Evolutionary conservation across 2,329 filamentous ascomycete species (phyloP).

Genomic region (Beauveria varroae): DNA sequence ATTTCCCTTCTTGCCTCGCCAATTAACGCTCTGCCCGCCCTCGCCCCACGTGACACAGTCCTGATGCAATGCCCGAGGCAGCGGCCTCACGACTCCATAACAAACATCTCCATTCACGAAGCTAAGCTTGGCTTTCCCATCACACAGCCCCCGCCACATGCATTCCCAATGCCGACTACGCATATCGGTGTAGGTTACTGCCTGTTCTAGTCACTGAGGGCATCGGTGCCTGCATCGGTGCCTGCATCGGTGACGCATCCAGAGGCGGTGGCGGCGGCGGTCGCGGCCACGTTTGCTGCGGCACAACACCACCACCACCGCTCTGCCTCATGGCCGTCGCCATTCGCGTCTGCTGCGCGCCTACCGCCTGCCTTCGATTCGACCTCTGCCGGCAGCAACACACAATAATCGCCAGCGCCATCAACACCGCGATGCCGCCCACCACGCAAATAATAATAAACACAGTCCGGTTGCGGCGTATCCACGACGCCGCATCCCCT

Average conservation of each 20-base stretch:
- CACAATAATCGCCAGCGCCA: neutral
- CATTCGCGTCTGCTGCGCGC: constrained; percentile 6
- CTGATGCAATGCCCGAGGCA: neutral
- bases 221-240: neutral
- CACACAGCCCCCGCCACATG: neutral
- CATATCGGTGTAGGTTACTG: constrained; percentile 9
- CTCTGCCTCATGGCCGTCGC: constrained; percentile 6
- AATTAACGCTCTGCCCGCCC: neutral
- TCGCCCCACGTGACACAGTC: neutral
- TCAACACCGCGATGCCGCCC: constrained; percentile 3
- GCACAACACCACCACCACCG: neutral
- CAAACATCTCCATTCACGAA: neutral
- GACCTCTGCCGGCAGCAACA: neutral
- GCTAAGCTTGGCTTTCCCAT: neutral
- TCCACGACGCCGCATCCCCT: constrained; percentile 3
- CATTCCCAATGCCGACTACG: neutral
- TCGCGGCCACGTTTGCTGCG: neutral
- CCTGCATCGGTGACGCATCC: neutral
- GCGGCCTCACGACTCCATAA: neutral
- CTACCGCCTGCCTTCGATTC: neutral
- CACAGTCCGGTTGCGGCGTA: neutral
- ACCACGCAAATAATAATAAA: constrained; percentile 12
- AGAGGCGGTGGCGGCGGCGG: neutral
- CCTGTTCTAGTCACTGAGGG: neutral
- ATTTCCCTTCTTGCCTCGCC: too few species aligned